phyloP scores from a whole-genome alignment of 192 early-diverging fungal genomes.

The Phlyctochytrium arcticum region DNA sequence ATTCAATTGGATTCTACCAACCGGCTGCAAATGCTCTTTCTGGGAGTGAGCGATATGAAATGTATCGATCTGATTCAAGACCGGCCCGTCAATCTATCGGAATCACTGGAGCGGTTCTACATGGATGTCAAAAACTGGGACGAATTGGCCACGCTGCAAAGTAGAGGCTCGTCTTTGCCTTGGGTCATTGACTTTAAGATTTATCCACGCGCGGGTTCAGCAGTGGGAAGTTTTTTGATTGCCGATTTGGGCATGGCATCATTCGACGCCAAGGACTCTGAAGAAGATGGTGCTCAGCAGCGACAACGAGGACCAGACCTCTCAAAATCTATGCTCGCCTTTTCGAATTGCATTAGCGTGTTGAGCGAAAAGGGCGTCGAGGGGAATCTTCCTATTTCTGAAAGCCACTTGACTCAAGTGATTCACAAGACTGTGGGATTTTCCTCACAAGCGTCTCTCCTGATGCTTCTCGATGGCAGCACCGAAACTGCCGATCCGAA shows the following conservation, averaged over 20 bases:
- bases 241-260: slow-evolving; percentile 1
- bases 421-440: slow-evolving; percentile 1
- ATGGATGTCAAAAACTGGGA: neutral
- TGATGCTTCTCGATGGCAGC: slow-evolving; percentile 8
- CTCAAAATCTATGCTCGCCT: slow-evolving; percentile 3
- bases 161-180: slow-evolving; percentile 14
- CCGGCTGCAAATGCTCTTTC: neutral
- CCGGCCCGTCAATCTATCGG: neutral
- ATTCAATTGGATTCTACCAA: neutral
- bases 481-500: neutral
- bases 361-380: slow-evolving; percentile 5
- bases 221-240: slow-evolving; percentile 5
- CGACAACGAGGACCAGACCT: neutral
- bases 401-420: slow-evolving; percentile 1
- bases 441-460: neutral
- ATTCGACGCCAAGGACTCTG: neutral
- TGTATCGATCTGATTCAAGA: slow-evolving; percentile 16
- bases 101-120: neutral
- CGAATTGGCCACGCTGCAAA: neutral
- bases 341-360: slow-evolving; percentile 1
- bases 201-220: neutral
- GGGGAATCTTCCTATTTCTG: neutral
- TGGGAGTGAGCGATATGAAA: slow-evolving; percentile 16
- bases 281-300: neutral
- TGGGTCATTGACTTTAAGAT: slow-evolving; percentile 3